Base-by-base conservation (phyloP, 1,139 yeast genomes). In the Lodderomyces jiufengensis region DNA sequence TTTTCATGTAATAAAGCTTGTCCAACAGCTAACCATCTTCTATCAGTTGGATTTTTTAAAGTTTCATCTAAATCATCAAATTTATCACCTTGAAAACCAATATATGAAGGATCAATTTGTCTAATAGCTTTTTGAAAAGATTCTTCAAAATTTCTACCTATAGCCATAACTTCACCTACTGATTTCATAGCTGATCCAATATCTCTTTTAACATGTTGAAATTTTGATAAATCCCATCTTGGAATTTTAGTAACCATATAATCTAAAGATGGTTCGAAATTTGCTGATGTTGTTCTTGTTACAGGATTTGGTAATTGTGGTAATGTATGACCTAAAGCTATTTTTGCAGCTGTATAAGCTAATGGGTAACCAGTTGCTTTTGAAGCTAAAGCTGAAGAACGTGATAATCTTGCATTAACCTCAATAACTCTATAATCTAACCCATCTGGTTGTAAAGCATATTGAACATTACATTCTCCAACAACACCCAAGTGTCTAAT, bases 141-240 rank as follows among this genome's bases (percentile, higher is more conserved):
- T 66, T 92, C 98, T 68, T 92, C 98, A 58, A 90, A 92, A 51
- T 80, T 92, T 68, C 98, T 83, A 55, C 98, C 98, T 58, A 92
- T 92, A 38, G 97, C 95, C 98, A 92, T 92, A 43, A 92, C 98
- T 66, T 92, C 98, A 63, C 98, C 98, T 41, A 92, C 98, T 32
- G 97, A 90, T 66, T 92, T 92, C 98, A 92, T 92, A 34, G 97
- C 81, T 21, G 96, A 86, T 12, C 39, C 35, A 29, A 42, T 38
- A 24, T 38, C 38, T 8, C 42, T 31, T 21, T 38, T 34, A 26
- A 39, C 45, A 28, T 40, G 39, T 18, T 40, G 38, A 73, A 92
- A 92, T 72, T 92, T 92, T 46, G 92, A 69, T 62, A 92, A 73
- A 71, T 92, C 98, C 98, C 98, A 92, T 67, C 97, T 81, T 52